Conservation (phyloP, 352 stramenopile species). For the Phytophthora boehmeriae region DNA sequence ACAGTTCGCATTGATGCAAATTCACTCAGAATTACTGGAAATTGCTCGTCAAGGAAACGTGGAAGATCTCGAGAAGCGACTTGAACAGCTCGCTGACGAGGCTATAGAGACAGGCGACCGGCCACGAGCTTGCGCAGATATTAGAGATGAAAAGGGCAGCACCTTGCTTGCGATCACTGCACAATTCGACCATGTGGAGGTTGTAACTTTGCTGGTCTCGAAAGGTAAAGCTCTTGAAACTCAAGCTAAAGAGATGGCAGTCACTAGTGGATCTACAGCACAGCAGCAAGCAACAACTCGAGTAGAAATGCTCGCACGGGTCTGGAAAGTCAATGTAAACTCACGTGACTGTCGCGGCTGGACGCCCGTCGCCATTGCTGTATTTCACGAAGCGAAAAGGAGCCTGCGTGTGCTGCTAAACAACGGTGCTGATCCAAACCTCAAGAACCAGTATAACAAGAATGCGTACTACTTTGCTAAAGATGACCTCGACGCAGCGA, state of each 20-base stretch:
- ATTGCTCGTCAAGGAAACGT: conserved; percentile 50
- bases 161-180: conserved; percentile 78
- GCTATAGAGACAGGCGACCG: conserved; percentile 59
- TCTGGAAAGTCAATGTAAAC: conserved; percentile 75
- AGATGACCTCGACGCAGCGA: conserved; percentile 86
- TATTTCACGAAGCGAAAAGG: conserved; percentile 89
- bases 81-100: conserved; percentile 82
- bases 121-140: conserved; percentile 69
- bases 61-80: conserved; percentile 49
- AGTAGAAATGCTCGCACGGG: conserved; percentile 44
- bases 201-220: conserved; percentile 62
- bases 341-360: conserved; percentile 84
- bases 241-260: conserved; percentile 31
- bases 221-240: conserved; percentile 58
- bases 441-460: conserved; percentile 93
- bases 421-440: conserved; percentile 76
- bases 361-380: conserved; percentile 83
- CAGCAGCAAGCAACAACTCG: conserved; percentile 36
- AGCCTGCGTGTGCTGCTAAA: conserved; percentile 72
- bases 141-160: conserved; percentile 79
- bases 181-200: conserved; percentile 68
- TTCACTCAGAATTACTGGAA: conserved; percentile 81
- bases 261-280: conserved; percentile 18
- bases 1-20: conserved; percentile 78
- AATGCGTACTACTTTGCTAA: conserved; percentile 90